Evolutionary conservation across 2,329 filamentous ascomycete genomes (phyloP), one percentile per base, ranked within the genome.

Genomic region (Monosporascus sp.): DNA sequence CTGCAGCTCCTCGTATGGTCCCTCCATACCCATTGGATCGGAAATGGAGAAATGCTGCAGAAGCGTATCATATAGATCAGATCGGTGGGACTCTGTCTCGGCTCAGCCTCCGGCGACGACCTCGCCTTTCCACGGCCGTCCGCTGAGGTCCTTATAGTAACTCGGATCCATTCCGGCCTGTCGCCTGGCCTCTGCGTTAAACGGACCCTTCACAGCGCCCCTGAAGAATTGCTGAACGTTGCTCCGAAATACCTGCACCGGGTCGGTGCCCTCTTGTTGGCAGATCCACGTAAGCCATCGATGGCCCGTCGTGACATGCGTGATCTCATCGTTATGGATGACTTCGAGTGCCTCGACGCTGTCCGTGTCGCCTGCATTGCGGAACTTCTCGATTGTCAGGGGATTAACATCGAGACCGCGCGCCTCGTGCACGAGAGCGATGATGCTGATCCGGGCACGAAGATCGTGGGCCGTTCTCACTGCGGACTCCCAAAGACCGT

Each of bases 271-370:
- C 60, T 77, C 74, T 46, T 76, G 69, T 31, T 69, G 63, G 49
- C 74, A 77, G 22, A 77, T 76, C 74, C 74, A 77, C 2, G 67
- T 72, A 40, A 77, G 53, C 74, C 74, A 77, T 37, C 74, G 62
- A 54, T 77, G 74, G 5, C 74, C 74, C 5, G 74, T 76, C 0
- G 74, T 77, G 20, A 77, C 74, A 56, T 77, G 74, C 0, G 74
- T 77, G 43, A 77, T 76, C 58, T 77, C 74, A 45, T 77, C 74
- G 49, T 75, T 75, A 50, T 77, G 74, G 35, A 77, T 77, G 22
- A 76, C 63, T 37, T 70, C 70, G 51, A 77, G 56, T 3, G 64
- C 63, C 9, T 70, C 65, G 15, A 75, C 73, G 49, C 73, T 77
- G 47, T 77, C 73, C 8, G 37, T 41, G 43, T 77, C 74, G 2